Conservation (phyloP, 2,329 filamentous ascomycete genomes). For the Calonectria pauciramosa region DNA sequence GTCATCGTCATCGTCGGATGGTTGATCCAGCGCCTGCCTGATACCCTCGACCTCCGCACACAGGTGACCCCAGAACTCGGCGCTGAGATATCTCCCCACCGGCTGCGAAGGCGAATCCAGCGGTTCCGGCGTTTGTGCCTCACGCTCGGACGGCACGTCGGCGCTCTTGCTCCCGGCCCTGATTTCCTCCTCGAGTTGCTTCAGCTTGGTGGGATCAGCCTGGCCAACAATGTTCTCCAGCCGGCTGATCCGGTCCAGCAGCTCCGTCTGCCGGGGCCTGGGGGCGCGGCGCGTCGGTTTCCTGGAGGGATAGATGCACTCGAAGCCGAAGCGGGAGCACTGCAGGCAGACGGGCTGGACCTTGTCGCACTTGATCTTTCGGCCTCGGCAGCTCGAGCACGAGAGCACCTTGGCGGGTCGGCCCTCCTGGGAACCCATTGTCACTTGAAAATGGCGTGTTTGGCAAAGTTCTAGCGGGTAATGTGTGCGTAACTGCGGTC, state of each 20-base stretch:
- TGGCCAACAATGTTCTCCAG: conserved; percentile 62
- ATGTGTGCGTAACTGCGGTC: background rate
- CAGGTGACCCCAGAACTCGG: conserved; percentile 60
- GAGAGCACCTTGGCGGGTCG: conserved; percentile 55
- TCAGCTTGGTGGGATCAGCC: conserved; percentile 51
- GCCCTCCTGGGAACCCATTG: conserved; percentile 38
- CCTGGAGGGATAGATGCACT: conserved; percentile 63
- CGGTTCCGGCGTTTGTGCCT: conserved; percentile 33
- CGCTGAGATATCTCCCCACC: conserved; percentile 56
- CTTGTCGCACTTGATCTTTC: conserved; percentile 73
- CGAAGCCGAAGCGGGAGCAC: conserved; percentile 61
- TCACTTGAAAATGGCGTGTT: conserved; percentile 8
- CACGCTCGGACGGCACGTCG: conserved; percentile 20
- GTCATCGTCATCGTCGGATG: conserved; percentile 56
- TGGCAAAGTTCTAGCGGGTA: background rate
- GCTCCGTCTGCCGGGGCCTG: conserved; percentile 58
- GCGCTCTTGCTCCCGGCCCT: conserved; percentile 6
- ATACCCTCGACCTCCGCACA: conserved; percentile 61
- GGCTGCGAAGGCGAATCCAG: conserved; percentile 33
- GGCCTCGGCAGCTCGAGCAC: conserved; percentile 74
- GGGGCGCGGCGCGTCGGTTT: conserved; percentile 59
- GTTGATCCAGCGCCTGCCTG: conserved; percentile 58
- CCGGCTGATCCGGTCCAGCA: conserved; percentile 59
- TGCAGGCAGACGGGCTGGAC: conserved; percentile 65
- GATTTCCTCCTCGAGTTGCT: conserved; percentile 41